phyloP scores from a whole-genome alignment of 208 protist species.

The Novymonas esmeraldas region DNA sequence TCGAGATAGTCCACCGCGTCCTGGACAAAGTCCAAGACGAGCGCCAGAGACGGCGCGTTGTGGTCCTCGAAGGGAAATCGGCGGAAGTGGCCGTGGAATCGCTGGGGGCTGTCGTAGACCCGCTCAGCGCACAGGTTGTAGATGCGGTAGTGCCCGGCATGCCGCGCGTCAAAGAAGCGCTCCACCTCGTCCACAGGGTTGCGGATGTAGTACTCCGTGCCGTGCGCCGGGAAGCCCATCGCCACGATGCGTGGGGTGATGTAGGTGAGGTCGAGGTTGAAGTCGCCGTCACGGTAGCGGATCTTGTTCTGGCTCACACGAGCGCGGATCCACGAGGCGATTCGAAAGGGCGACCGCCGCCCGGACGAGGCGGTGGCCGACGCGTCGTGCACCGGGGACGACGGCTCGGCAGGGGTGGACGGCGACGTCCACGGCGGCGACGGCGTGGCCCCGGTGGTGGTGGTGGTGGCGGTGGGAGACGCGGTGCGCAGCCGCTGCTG shows the following conservation, averaged over 20 bases:
- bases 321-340: conserved; percentile 51
- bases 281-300: conserved; percentile 85
- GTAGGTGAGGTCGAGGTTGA: conserved; percentile 95
- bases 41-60: conserved; percentile 86
- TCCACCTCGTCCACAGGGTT: conserved; percentile 94
- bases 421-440: too few relatives aligned
- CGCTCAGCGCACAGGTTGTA: conserved; percentile 94
- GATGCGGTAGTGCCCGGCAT: conserved; percentile 89
- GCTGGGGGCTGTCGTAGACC: conserved; percentile 68
- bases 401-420: too few relatives aligned
- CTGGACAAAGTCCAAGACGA: conserved; percentile 80
- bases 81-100: conserved; percentile 61
- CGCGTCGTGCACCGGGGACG: neutral
- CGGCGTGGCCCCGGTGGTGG: too few relatives aligned
- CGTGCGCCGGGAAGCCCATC: conserved; percentile 93
- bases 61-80: conserved; percentile 96
- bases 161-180: conserved; percentile 91
- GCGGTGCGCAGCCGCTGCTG: too few relatives aligned
- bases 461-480: too few relatives aligned
- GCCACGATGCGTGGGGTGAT: conserved; percentile 91
- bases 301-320: conserved; percentile 92
- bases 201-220: conserved; percentile 91
- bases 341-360: too few relatives aligned
- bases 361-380: conserved; percentile 3
- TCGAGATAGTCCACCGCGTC: conserved; percentile 63